Conservation (phyloP, 2,329 filamentous ascomycete species). For the Boeremia lycopersici region DNA sequence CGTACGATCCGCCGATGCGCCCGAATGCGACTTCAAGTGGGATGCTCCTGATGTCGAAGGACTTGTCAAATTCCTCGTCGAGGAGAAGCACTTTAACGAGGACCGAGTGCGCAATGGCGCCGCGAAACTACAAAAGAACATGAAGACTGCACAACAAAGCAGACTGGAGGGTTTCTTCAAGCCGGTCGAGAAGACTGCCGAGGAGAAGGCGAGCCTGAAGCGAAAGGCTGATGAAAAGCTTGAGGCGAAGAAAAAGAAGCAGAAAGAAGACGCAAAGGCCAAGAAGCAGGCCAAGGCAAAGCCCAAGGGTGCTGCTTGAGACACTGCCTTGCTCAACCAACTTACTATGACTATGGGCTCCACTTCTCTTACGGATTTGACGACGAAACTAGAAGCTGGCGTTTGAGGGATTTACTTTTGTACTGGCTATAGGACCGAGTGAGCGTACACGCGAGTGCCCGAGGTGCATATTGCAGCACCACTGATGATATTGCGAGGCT, state of each 20-base stretch:
- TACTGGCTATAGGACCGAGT: not conserved
- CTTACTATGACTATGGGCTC: not conserved
- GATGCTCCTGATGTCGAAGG: conserved; percentile 90
- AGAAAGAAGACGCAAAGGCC: conserved; percentile 92
- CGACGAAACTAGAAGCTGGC: not conserved
- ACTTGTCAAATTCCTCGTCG: conserved; percentile 85
- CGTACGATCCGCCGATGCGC: conserved; percentile 80
- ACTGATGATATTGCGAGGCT: not conserved
- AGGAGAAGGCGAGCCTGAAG: conserved; percentile 84
- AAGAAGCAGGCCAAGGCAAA: conserved; percentile 92
- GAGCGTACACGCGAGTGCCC: not conserved
- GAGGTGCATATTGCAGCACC: not conserved
- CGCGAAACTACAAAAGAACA: conserved; percentile 81
- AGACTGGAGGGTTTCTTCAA: conserved; percentile 98
- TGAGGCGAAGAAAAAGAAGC: conserved; percentile 92
- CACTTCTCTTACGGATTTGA: not conserved
- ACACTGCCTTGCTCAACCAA: not conserved
- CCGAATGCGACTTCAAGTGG: conserved; percentile 97
- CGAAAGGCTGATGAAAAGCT: conserved; percentile 92
- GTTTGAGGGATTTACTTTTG: not conserved
- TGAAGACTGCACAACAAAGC: conserved; percentile 89
- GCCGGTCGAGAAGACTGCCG: conserved; percentile 83
- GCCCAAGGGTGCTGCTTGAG: conserved; percentile 54
- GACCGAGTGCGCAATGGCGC: conserved; percentile 85
- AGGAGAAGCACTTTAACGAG: conserved; percentile 96